Base-by-base conservation (phyloP, 2,329 filamentous ascomycete species). In the Xylaria sp. region DNA sequence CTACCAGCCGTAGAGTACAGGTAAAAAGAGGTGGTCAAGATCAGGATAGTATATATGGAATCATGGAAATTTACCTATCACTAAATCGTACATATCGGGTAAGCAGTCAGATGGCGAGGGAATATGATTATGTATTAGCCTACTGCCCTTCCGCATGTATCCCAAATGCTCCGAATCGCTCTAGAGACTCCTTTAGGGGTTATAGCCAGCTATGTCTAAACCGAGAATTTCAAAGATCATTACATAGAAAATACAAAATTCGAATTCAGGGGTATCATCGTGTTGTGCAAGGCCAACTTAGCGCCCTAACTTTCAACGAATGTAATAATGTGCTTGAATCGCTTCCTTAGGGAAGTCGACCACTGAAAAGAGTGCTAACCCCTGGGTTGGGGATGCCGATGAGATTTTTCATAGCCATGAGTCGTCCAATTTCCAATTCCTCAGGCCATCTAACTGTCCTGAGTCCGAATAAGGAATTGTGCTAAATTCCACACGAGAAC, bases 391-490 rank as follows among this genome's bases (percentile, higher is more conserved):
- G 34, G 23, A 48, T 63, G 50, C 39, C 3, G 34, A 28, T 45
- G n/a, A 46, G 25, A 43, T 28, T 45, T 55, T 58, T 71, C 58
- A 73, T 48, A 34, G 48, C 71, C 69, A 70, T 18, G 63, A 66
- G 64, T 73, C 65, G 8, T 73, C 66, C 23, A 73, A 34, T 56
- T 73, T 70, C 71, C 70, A 74, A 60, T 67, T 53, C n/a, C 65
- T 66, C 36, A 74, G 36, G 48, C 57, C 48, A 56, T 73, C 70
- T 15, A 75, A 64, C 46, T 72, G 70, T 25, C 70, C 70, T 34
- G 74, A 72, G 23, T 75, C 74, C 25, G 74, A 76, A 63, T 66
- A 61, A 32, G 63, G 34, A 60, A 70, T 66, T 30, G 69, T 70
- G 32, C 41, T 61, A 18, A 65, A 61, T 46, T 36, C 53, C 4